These are phyloP conservation scores for Nakazawaea sp. DNA, from an alignment of 805 yeast genomes.

Conservation along the genomic window DNA sequence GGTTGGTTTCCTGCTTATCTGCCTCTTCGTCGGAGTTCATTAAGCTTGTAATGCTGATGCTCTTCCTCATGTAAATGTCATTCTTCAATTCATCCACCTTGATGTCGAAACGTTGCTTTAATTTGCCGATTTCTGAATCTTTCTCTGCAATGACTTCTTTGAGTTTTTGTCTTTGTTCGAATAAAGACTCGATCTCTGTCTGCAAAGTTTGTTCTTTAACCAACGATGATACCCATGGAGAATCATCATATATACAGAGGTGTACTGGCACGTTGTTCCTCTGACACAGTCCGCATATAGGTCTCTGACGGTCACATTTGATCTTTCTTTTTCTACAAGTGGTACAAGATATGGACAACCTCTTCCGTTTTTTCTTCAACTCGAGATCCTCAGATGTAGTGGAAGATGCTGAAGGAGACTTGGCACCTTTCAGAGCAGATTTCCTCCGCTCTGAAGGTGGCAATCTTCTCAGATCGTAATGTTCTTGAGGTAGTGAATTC, in stretches of 20 bases:
- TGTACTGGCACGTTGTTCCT: constrained; percentile 21
- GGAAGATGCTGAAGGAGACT: neutral
- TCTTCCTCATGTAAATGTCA: neutral
- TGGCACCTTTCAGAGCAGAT: neutral
- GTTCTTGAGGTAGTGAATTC: too few relatives aligned
- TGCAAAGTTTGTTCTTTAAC: constrained; percentile 9
- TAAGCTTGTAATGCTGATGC: constrained; percentile 2
- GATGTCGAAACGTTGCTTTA: neutral
- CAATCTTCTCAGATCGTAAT: too few relatives aligned
- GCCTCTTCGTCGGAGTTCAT: constrained; percentile 1
- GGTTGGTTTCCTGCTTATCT: neutral
- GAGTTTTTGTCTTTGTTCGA: constrained; percentile 5
- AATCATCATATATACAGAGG: constrained; percentile 18
- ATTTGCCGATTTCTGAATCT: neutral
- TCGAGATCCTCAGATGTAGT: constrained; percentile 10
- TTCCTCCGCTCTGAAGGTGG: too few relatives aligned
- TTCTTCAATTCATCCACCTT: neutral
- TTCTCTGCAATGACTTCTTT: neutral
- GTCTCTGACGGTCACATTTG: constrained; percentile 32
- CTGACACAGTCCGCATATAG: constrained; percentile 28
- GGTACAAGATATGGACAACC: constrained; percentile 39
- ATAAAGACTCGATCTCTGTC: constrained; percentile 8
- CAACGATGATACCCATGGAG: constrained; percentile 13
- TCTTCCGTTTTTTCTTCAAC: constrained; percentile 32
- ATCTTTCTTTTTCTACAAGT: constrained; percentile 31